Base-by-base conservation (phyloP, 2,329 filamentous ascomycete species). In the Fusarium napiforme region DNA sequence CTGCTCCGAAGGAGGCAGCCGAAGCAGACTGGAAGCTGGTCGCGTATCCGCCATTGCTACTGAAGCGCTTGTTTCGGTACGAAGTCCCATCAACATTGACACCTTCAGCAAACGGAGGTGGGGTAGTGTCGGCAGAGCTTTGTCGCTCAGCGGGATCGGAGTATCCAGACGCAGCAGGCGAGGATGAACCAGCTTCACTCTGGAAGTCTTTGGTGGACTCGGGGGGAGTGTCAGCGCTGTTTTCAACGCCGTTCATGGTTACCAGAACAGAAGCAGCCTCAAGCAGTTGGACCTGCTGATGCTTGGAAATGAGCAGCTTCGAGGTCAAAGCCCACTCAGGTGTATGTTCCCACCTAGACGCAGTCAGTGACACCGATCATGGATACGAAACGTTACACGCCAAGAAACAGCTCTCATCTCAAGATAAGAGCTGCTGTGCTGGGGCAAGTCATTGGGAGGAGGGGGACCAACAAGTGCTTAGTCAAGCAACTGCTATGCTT, bases 401-500 rank as follows among this genome's bases (percentile, higher is more conserved):
- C 68, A 69, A 63, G 50, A 19, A 42, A 53, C 67, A 73, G 61
- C 55, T 43, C 49, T 63, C 56, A 39, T 67, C 63, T 60, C 37
- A 56, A 57, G 43, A 69, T 47, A 66, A 79, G 79, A 79, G 79
- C 81, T 77, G 77, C 81, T 80, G 64, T 56, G 45, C 66, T 75
- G 81, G 82, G 78, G 71, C 72, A 74, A 81, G 77, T 79, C 45
- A 81, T 82, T 81, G 84, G 85, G 85, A 85, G 84, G 85, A 87
- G 88, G 91, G 88, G 86, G 88, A 97, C 96, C 90, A 92, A 98
- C 96, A 98, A 93, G 92, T 99, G 96, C 91, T 98, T 99, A 83
- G 94, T 97, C 88, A 99, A 91, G 91, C 96, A 99, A 88, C 96
- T 98, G 91, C 95, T 97, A 89, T 99, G 96, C 91, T 99, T 99